Conservation (phyloP, 2,329 filamentous ascomycete species). For the Cercospora canescens region DNA sequence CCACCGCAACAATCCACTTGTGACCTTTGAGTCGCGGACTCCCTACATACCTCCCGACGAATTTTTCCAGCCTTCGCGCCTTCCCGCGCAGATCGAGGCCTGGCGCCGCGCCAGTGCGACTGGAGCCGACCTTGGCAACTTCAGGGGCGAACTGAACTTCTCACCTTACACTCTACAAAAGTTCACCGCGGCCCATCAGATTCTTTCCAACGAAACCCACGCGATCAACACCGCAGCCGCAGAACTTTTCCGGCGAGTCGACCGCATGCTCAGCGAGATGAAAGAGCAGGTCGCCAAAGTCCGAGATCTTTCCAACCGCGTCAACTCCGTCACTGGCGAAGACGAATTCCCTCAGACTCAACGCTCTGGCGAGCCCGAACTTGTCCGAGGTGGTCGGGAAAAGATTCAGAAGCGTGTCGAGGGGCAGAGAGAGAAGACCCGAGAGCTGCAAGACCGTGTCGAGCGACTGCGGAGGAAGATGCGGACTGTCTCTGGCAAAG, state of each 20-base stretch:
- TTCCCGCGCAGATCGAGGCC: conserved; percentile 50
- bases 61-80: conserved; percentile 58
- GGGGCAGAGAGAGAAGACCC: conserved; percentile 57
- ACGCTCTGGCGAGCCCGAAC: conserved; percentile 42
- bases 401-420: conserved; percentile 61
- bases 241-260: conserved; percentile 71
- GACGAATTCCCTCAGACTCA: conserved; percentile 44
- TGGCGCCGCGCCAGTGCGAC: conserved; percentile 21
- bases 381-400: conserved; percentile 34
- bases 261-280: conserved; percentile 67
- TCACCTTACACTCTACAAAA: conserved; percentile 70
- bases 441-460: conserved; percentile 58
- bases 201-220: conserved; percentile 69
- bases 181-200: conserved; percentile 71
- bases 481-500: conserved; percentile 49
- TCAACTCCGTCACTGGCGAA: conserved; percentile 65
- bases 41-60: conserved; percentile 50
- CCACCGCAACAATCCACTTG: conserved; percentile 20
- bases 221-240: conserved; percentile 68
- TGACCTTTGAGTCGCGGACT: conserved; percentile 63
- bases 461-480: conserved; percentile 58
- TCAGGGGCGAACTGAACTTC: conserved; percentile 68
- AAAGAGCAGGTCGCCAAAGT: conserved; percentile 66
- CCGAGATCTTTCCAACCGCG: conserved; percentile 63
- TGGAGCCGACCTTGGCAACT: conserved; percentile 49